Base-by-base conservation (phyloP, 495 filamentous ascomycete species). In the Hypoxylon crocopeplum region DNA sequence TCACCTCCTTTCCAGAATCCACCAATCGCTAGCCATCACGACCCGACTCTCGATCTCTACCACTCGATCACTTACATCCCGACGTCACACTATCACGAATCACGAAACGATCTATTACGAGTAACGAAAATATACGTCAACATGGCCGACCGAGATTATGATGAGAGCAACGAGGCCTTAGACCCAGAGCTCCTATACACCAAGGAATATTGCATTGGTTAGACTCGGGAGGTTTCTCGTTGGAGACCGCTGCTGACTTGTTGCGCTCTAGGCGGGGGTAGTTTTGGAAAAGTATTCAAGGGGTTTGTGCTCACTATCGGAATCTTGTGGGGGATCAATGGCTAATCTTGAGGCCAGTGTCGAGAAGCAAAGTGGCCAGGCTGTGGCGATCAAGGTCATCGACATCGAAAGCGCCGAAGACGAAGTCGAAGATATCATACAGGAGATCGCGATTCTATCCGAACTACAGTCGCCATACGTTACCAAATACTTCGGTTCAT, bases 341-440 rank as follows among this genome's bases (percentile, higher is more conserved):
- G 64, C 72, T 82, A 45, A 79, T 61, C 40, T 53, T n/a, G 1
- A 34, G 15, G 0, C 46, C 24, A 96, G 91, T 19, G 87, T 96
- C 41, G 90, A 96, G 73, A 90, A 88, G 65, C 82, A 87, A 2
- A 93, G 88, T 10, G 92, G 91, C 38, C 86, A 92, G 70, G 84
- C 90, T 10, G 91, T 96, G 10, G 93, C 92, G 16, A 96, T 96
- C 76, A 99, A 97, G 70, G 82, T 96, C 58, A 97, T 99, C 70
- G 94, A 99, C 66, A 92, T 99, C 59, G 94, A 99, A 73, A 94
- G 91, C 71, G 94, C 92, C 67, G 94, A 97, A 74, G 94, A 99
- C 67, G 94, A 99, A 71, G 94, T 99, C 40, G 91, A 96, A 72
- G 94, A 99, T 73, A 98, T 99, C 67, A 96, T 98, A 66, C 91